Percentiles rank a stretch among this genome's conserved stretches.
These are phyloP conservation scores for Botrytis byssoidea DNA, from an alignment of 2,329 filamentous ascomycete genomes.

Conservation along the genomic window DNA sequence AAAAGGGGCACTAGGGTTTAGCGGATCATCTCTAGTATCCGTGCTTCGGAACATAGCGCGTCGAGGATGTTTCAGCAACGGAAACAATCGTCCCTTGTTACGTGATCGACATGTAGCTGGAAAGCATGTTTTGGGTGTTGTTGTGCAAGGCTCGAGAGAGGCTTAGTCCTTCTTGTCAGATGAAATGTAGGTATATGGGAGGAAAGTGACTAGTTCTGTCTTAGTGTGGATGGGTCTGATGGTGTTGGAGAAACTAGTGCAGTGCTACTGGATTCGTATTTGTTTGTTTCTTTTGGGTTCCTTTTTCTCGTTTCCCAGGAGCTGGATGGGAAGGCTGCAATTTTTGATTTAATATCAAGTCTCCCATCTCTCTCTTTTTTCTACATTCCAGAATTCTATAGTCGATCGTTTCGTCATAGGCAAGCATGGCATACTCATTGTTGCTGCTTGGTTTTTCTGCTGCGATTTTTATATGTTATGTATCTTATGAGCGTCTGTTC, in stretches of 20 bases:
- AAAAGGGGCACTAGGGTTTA: constrained; percentile 1
- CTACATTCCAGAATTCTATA: neutral
- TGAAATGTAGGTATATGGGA: neutral
- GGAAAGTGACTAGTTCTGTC: neutral
- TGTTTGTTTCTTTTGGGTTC: neutral
- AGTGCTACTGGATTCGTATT: neutral
- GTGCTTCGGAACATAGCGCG: neutral
- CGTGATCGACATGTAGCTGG: neutral
- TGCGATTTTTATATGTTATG: constrained; percentile 14
- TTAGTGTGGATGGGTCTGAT: neutral
- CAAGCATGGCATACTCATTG: constrained; percentile 16
- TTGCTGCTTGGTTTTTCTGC: constrained; percentile 9
- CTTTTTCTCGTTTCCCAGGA: neutral
- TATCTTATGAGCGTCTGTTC: constrained; percentile 8
- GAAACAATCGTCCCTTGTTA: neutral
- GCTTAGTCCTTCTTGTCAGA: neutral
- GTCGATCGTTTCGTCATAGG: neutral
- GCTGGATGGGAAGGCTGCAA: neutral
- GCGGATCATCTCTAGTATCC: constrained; percentile 2
- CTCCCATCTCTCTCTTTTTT: neutral
- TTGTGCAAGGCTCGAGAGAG: neutral
- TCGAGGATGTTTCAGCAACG: constrained; percentile 5
- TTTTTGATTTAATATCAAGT: neutral
- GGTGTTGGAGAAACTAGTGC: neutral
- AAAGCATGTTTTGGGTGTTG: neutral